Percentiles rank a stretch among this genome's conserved stretches.
Evolutionary conservation across 2,329 filamentous ascomycete species (phyloP).

Genomic region (Sporothrix dimorphospora): DNA sequence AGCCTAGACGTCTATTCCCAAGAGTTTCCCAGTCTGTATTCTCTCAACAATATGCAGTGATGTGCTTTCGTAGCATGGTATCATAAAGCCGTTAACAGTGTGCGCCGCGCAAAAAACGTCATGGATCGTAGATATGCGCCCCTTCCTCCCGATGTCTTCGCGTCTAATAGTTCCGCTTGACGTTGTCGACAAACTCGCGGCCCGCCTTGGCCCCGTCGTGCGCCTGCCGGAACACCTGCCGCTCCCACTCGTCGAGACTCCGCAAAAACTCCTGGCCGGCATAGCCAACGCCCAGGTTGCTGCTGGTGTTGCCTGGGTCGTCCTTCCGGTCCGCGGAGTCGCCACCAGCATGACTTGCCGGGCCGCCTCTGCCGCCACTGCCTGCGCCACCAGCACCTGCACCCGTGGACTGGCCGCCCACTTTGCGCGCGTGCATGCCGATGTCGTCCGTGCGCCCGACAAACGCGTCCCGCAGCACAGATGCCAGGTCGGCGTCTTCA

Average conservation of each 20-base stretch:
- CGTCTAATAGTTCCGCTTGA: slow-evolving; percentile 47
- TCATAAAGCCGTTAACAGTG: neutral
- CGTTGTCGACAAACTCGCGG: slow-evolving; percentile 70
- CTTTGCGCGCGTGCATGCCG: slow-evolving; percentile 86
- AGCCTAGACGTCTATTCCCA: neutral
- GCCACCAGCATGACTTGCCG: slow-evolving; percentile 44
- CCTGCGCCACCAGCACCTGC: slow-evolving; percentile 46
- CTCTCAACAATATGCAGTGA: neutral
- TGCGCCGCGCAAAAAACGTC: neutral
- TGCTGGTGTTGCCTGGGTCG: slow-evolving; percentile 44
- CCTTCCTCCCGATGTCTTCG: too few relatives aligned
- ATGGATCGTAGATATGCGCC: neutral
- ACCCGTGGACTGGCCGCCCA: slow-evolving; percentile 63
- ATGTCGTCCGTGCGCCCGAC: slow-evolving; percentile 80
- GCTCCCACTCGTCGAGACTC: slow-evolving; percentile 88
- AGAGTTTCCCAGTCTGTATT: neutral
- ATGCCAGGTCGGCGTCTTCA: slow-evolving; percentile 76
- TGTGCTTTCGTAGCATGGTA: neutral
- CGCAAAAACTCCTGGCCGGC: slow-evolving; percentile 80
- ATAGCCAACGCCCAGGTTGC: slow-evolving; percentile 59
- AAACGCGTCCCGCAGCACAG: slow-evolving; percentile 77
- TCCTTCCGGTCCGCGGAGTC: slow-evolving; percentile 61
- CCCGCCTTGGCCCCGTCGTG: slow-evolving; percentile 73
- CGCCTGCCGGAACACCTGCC: slow-evolving; percentile 71
- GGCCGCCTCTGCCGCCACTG: slow-evolving; percentile 52